Conservation (phyloP, 108 stramenopile species). For the Nitzschia sp. region DNA sequence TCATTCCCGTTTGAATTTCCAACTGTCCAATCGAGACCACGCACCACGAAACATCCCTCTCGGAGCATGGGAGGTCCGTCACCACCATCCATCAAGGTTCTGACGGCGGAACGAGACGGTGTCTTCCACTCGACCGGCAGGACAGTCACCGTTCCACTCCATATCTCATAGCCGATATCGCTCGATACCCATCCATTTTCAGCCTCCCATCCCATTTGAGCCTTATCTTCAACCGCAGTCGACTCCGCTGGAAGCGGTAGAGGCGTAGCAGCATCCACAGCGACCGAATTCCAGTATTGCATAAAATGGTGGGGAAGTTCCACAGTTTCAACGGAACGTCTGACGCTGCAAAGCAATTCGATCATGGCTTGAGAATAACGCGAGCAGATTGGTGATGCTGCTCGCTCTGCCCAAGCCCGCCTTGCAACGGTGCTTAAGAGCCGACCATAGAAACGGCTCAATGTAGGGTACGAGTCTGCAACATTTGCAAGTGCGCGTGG, state of each 20-base stretch:
- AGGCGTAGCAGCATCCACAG: constrained; percentile 73
- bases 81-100: constrained; percentile 84
- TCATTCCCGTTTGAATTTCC: constrained; percentile 43
- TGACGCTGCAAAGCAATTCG: constrained; percentile 69
- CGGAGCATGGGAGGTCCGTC: constrained; percentile 86
- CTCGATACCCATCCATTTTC: constrained; percentile 71
- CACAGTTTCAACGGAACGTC: constrained; percentile 9
- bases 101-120: constrained; percentile 62
- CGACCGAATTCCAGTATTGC: constrained; percentile 27
- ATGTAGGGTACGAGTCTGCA: constrained; percentile 38
- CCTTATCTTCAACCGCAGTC: background rate
- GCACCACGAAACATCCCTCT: constrained; percentile 72
- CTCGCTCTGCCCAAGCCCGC: constrained; percentile 84
- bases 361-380: constrained; percentile 79
- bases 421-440: constrained; percentile 62
- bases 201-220: constrained; percentile 49
- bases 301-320: constrained; percentile 26
- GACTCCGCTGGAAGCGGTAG: constrained; percentile 18
- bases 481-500: constrained; percentile 45
- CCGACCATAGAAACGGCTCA: constrained; percentile 56
- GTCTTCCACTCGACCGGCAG: constrained; percentile 71
- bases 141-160: constrained; percentile 62
- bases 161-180: constrained; percentile 65
- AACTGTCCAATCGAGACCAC: constrained; percentile 71
- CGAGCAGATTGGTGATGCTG: constrained; percentile 81